Base-by-base conservation (phyloP, 805 yeast species). In the Torulaspora gathmanii region DNA sequence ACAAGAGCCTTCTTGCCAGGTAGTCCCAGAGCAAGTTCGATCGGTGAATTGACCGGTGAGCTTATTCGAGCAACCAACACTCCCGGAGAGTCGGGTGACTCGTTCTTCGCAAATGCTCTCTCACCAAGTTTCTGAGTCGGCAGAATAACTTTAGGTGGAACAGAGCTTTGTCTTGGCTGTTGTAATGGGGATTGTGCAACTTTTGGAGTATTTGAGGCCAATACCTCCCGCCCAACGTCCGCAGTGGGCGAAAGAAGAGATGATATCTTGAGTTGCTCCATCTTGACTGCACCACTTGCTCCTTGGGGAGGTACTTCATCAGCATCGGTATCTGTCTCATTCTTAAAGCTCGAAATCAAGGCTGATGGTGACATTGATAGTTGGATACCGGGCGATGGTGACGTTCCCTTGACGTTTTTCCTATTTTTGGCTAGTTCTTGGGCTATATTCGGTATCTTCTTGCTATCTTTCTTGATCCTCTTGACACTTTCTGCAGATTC, bases 341-440 rank as follows among this genome's bases (percentile, higher is more conserved):
- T 38, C 47, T 48, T 39, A 40, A 40, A 10, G 17, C 16, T 19
- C 26, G 28, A 23, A 23, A 31, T 28, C 12, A 47, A 29, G 9
- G 44, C 37, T 12, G 44, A 25, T 4, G 55, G 52, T 13, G 53
- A 45, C 4, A 53, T 46, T 12, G 52, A 45, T 34, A 43, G 17
- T 29, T 35, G 37, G 12, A 40, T 37, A 9, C 46, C 44, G n/a
- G 54, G 47, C 12, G 53, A 36, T 6, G 53, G 55, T 2, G 60
- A 51, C 11, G 45, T 28, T 8, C 44, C 46, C 37, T 50, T 53
- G 5, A 44, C 57, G 16, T 44, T 44, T 20, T 60, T 62, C 46
- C 68, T 55, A 42, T 63, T 63, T 35, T 55, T 58, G 5, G 68
- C 68, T 33, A 63, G 36, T 45, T 63, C 64, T 39, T 60, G 54